These are phyloP conservation scores for Suillus occidentalis DNA, from an alignment of 768 basidiomycete genomes.

Conservation along the genomic window DNA sequence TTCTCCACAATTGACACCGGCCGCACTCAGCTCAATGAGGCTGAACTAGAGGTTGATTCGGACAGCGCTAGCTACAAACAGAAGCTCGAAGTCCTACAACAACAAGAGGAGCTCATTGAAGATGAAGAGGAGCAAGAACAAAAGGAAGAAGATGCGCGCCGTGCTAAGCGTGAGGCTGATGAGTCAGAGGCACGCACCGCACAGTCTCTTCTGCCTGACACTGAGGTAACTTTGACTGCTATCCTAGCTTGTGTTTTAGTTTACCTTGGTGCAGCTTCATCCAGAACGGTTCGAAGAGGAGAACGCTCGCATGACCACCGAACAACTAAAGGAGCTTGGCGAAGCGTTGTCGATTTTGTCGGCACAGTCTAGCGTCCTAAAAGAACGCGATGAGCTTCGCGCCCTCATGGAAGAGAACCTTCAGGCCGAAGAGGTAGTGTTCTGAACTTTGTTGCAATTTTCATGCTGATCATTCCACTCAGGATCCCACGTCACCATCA, in stretches of 20 bases:
- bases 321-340: slow-evolving; percentile 91
- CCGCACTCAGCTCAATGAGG: slow-evolving; percentile 82
- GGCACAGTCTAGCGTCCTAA: slow-evolving; percentile 90
- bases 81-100: slow-evolving; percentile 95
- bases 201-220: slow-evolving; percentile 82
- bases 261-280: slow-evolving; percentile 45
- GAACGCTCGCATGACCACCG: slow-evolving; percentile 94
- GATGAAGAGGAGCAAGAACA: slow-evolving; percentile 99
- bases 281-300: slow-evolving; percentile 60
- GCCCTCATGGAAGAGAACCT: slow-evolving; percentile 94
- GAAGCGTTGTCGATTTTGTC: slow-evolving; percentile 90
- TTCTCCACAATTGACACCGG: slow-evolving; percentile 8
- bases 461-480: slow-evolving; percentile 8
- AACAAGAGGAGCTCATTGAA: slow-evolving; percentile 99
- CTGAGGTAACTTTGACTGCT: slow-evolving; percentile 56
- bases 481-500: slow-evolving; percentile 80
- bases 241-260: background rate
- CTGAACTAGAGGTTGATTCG: slow-evolving; percentile 93
- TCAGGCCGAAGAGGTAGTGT: slow-evolving; percentile 75
- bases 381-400: slow-evolving; percentile 91
- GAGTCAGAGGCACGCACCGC: slow-evolving; percentile 79
- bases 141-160: slow-evolving; percentile 89
- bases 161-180: slow-evolving; percentile 77
- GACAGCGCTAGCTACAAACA: slow-evolving; percentile 96
- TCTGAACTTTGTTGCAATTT: background rate